phyloP scores from a whole-genome alignment of 2,329 filamentous ascomycete species.

The Cladobotryum mycophilum region DNA sequence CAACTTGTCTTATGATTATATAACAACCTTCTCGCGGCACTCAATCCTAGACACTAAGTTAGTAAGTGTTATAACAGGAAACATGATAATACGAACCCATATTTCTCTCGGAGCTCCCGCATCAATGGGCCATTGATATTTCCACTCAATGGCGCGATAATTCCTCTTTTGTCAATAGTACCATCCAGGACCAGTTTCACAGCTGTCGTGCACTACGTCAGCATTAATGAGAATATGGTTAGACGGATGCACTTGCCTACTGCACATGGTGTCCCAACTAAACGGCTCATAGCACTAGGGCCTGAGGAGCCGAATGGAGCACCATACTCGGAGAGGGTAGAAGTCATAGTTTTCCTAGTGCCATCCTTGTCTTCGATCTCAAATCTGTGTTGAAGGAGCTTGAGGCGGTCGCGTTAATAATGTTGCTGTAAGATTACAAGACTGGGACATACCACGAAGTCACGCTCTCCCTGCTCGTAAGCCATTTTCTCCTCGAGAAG shows the following conservation, averaged over 20 bases:
- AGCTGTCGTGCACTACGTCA: slow-evolving; percentile 24
- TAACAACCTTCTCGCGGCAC: no score
- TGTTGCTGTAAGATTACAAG: slow-evolving; percentile 37
- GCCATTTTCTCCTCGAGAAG: slow-evolving; percentile 88
- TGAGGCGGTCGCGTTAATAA: background rate
- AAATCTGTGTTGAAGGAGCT: slow-evolving; percentile 67
- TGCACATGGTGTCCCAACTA: slow-evolving; percentile 50
- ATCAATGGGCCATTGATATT: slow-evolving; percentile 64
- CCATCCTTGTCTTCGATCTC: slow-evolving; percentile 79
- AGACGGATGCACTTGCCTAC: no score
- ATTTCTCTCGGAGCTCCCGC: slow-evolving; percentile 59
- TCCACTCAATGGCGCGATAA: slow-evolving; percentile 5
- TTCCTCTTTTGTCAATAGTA: slow-evolving; percentile 46
- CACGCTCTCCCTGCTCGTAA: slow-evolving; percentile 75
- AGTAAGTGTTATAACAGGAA: no score
- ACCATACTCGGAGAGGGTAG: slow-evolving; percentile 78
- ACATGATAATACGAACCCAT: no score
- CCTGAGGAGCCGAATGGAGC: slow-evolving; percentile 69
- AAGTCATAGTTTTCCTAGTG: slow-evolving; percentile 67
- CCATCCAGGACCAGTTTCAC: slow-evolving; percentile 74
- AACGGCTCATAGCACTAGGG: no score
- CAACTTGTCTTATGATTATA: no score
- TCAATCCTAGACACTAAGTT: no score
- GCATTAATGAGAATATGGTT: no score
- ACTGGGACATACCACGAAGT: slow-evolving; percentile 44